Evolutionary conservation across 1,139 yeast genomes (phyloP).

Genomic region (Suhomyces choctaworum): DNA sequence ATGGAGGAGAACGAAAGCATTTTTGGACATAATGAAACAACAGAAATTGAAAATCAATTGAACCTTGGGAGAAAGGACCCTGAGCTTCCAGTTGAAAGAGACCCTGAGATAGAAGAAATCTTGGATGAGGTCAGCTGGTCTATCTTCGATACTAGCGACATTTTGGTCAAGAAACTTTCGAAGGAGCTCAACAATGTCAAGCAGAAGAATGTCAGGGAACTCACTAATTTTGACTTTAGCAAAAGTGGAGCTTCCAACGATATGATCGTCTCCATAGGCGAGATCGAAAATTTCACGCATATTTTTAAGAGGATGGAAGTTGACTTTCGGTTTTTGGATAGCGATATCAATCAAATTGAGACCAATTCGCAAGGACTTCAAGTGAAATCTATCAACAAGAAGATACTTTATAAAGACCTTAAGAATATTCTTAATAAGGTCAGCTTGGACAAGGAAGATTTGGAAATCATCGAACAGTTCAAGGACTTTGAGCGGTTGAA

Average conservation of each 20-base stretch:
- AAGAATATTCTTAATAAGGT: constrained; percentile 68
- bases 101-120: constrained; percentile 60
- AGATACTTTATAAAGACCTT: constrained; percentile 67
- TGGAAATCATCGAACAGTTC: constrained; percentile 48
- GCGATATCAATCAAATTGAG: constrained; percentile 72
- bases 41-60: constrained; percentile 18
- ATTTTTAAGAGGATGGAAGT: constrained; percentile 47
- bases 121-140: constrained; percentile 78
- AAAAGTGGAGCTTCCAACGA: constrained; percentile 38
- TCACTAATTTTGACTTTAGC: constrained; percentile 43
- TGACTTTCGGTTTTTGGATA: constrained; percentile 48
- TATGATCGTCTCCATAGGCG: constrained; percentile 48
- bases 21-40: constrained; percentile 5
- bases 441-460: constrained; percentile 58
- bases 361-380: constrained; percentile 80
- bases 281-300: constrained; percentile 64
- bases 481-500: constrained; percentile 50
- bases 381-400: constrained; percentile 80
- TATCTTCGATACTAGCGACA: constrained; percentile 59
- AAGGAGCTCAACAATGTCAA: constrained; percentile 39
- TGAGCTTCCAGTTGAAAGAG: constrained; percentile 24
- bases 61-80: constrained; percentile 22
- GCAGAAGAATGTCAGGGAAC: constrained; percentile 39
- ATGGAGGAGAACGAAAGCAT: not conserved
- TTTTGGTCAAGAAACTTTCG: constrained; percentile 55